Evolutionary conservation across 768 basidiomycete genomes (phyloP).

Genomic region (Xerocomus brunneocitrinus): DNA sequence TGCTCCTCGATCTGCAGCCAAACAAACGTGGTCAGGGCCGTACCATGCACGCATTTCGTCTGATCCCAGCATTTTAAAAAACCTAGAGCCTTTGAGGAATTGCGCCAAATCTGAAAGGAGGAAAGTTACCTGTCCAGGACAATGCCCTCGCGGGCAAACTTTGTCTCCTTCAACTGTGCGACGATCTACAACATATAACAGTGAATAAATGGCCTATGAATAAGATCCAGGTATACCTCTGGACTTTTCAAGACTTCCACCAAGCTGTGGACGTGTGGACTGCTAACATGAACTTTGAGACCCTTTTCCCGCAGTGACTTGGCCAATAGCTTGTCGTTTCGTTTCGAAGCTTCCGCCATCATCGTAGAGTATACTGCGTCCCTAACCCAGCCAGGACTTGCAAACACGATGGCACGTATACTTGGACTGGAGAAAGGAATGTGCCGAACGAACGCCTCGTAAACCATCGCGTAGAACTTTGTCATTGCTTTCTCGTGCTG

Average conservation of each 20-base stretch:
- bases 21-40: conserved; percentile 87
- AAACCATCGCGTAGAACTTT: conserved; percentile 81
- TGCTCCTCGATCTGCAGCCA: conserved; percentile 91
- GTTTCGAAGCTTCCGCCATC: conserved; percentile 71
- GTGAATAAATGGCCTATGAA: neutral
- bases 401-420: conserved; percentile 89
- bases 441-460: conserved; percentile 82
- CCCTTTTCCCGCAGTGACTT: conserved; percentile 76
- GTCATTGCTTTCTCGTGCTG: conserved; percentile 90
- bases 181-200: conserved; percentile 46
- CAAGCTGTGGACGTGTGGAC: conserved; percentile 92
- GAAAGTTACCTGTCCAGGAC: conserved; percentile 74
- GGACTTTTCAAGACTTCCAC: conserved; percentile 93
- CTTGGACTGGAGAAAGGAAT: conserved; percentile 74
- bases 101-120: neutral
- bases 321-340: conserved; percentile 80
- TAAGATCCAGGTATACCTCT: conserved; percentile 53
- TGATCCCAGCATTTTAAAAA: conserved; percentile 94
- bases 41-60: conserved; percentile 99
- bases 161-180: conserved; percentile 83
- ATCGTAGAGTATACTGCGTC: conserved; percentile 85
- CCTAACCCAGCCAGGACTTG: conserved; percentile 93
- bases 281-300: conserved; percentile 86
- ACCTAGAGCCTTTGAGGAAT: conserved; percentile 44
- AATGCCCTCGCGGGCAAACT: conserved; percentile 91